Evolutionary conservation across 2,329 filamentous ascomycete genomes (phyloP), one percentile per base, ranked within the genome.

Genomic region (Helicocarpus griseus): DNA sequence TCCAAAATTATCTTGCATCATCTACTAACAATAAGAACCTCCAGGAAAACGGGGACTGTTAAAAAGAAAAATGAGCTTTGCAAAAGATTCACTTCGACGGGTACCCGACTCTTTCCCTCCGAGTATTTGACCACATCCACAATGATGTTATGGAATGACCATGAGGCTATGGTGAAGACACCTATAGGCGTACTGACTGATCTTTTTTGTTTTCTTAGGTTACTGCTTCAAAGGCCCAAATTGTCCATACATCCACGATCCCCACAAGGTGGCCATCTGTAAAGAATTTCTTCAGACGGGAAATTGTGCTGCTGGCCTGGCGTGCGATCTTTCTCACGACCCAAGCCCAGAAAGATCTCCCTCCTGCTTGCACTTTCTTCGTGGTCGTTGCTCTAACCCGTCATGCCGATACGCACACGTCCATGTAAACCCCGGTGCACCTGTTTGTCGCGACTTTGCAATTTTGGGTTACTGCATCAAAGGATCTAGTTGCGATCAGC

Each of bases 241-340:
- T 45, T 98, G 93, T 69, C 84, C 80, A 51, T 93, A 86, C 65
- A 74, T 83, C 47, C 93, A 98, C 75, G 87, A 98, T 64, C 80
- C 86, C 39, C 76, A 81, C 65, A 95, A 88, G 72, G 87, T 95
- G 62, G 87, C 91, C 51, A 83, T 93, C 52, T 98, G 93, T 81
- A 93, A 88, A 70, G 83, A 87, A 50, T 89, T 86, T 65, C 77
- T 97, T 50, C 83, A 84, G 63, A 89, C 86, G 65, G 85, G 87
- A 64, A 77, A 79, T 62, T 98, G 93, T 73, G 73, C 76, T 60
- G 80, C 81, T 67, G 89, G 89, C 70, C 80, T 85, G 63, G 78
- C 78, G 63, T 98, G 93, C 77, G 87, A 95, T 70, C 79, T 97
- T 54, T 95, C 90, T 57, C 93, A 97, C 77, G 84, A 93, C 45